Conservation (phyloP, 345 rosid species). For the Fremontodendron californicum region DNA sequence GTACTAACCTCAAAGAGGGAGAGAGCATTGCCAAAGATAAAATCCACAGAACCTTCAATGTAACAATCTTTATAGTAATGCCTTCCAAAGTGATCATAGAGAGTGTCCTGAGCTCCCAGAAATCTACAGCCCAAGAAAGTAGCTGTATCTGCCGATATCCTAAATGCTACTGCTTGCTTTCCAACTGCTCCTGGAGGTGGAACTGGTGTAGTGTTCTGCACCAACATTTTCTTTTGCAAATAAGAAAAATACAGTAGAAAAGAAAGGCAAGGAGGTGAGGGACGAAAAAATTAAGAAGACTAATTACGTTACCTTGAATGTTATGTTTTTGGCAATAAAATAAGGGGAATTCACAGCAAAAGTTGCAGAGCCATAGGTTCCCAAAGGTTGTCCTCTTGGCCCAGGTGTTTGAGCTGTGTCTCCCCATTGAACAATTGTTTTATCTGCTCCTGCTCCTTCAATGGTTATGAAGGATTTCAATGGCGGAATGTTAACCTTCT, state of each 20-base stretch:
- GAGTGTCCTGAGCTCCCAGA: conserved; percentile 93
- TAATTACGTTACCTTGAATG: conserved; percentile 57
- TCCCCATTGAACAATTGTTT: conserved; percentile 85
- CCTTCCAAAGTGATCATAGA: conserved; percentile 86
- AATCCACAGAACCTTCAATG: conserved; percentile 91
- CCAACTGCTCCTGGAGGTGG: conserved; percentile 87
- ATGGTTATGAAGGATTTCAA: conserved; percentile 80
- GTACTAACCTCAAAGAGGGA: conserved; percentile 75
- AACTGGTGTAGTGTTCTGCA: conserved; percentile 79
- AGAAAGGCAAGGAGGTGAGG: neutral
- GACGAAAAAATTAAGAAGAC: neutral
- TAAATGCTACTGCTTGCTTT: conserved; percentile 88
- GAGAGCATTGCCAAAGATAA: conserved; percentile 86
- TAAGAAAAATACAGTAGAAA: neutral
- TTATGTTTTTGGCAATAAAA: conserved; percentile 87
- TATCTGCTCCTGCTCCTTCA: conserved; percentile 89
- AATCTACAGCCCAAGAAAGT: conserved; percentile 71
- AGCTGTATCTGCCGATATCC: conserved; percentile 90
- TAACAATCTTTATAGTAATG: conserved; percentile 96
- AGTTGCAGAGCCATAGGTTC: conserved; percentile 79
- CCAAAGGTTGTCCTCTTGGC: conserved; percentile 62
- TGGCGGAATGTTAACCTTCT: conserved; percentile 76
- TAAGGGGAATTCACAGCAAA: conserved; percentile 83
- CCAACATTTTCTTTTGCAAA: neutral
- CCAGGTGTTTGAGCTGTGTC: conserved; percentile 93